phyloP scores from a whole-genome alignment of 768 basidiomycete genomes.

The Amanita rubescens region DNA sequence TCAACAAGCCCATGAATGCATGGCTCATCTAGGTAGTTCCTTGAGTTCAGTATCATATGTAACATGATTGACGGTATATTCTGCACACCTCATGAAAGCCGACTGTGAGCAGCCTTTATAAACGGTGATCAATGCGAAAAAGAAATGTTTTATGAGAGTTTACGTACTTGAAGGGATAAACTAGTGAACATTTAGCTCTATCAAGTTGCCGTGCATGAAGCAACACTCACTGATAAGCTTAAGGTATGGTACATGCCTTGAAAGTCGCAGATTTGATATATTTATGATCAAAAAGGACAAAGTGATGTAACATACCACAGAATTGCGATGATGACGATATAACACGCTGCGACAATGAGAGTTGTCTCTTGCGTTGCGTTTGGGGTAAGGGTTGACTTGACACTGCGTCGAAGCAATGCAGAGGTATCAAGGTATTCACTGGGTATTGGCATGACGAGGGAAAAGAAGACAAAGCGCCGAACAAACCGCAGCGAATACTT shows the following conservation, averaged over 20 bases:
- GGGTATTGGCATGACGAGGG: neutral
- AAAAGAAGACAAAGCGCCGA: neutral
- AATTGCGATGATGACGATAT: slow-evolving; percentile 69
- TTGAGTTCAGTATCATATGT: neutral
- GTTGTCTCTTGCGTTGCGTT: slow-evolving; percentile 69
- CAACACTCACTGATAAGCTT: slow-evolving; percentile 60
- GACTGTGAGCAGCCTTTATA: slow-evolving; percentile 65
- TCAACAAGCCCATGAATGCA: slow-evolving; percentile 70
- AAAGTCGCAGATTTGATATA: slow-evolving; percentile 4
- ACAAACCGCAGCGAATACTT: neutral
- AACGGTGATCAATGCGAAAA: neutral
- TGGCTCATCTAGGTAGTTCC: slow-evolving; percentile 65
- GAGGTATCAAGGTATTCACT: neutral
- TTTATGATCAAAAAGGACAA: neutral
- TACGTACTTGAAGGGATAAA: slow-evolving; percentile 89
- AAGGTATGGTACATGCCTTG: slow-evolving; percentile 72
- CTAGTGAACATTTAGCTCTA: slow-evolving; percentile 30
- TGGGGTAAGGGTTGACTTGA: slow-evolving; percentile 45
- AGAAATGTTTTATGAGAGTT: neutral
- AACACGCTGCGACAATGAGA: slow-evolving; percentile 72
- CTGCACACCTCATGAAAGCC: slow-evolving; percentile 75
- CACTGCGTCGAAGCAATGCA: slow-evolving; percentile 22
- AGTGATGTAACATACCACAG: slow-evolving; percentile 55
- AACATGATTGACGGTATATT: neutral
- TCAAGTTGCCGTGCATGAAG: slow-evolving; percentile 3